phyloP scores from a whole-genome alignment of 768 basidiomycete genomes.

The Kwoniella pini region DNA sequence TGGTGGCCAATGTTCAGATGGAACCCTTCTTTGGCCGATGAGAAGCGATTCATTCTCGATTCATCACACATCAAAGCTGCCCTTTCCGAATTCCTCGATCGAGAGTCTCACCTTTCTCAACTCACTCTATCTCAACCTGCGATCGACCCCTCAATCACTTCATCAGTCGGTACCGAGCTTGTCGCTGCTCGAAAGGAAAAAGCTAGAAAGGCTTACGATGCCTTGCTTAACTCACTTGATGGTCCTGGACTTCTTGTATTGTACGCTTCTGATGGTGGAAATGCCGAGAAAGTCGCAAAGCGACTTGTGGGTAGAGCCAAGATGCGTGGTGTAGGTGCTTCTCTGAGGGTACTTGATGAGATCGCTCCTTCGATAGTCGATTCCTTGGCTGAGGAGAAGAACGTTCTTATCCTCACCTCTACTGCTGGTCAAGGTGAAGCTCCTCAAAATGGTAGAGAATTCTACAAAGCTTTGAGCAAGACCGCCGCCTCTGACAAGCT shows the following conservation, averaged over 20 bases:
- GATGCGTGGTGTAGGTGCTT: constrained; percentile 75
- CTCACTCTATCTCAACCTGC: constrained; percentile 75
- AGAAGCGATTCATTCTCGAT: constrained; percentile 82
- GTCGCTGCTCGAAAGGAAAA: constrained; percentile 78
- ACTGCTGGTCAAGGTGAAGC: constrained; percentile 97
- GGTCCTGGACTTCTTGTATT: constrained; percentile 84
- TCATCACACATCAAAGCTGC: constrained; percentile 93
- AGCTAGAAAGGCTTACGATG: constrained; percentile 79
- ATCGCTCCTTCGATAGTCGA: constrained; percentile 63
- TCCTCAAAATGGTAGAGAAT: constrained; percentile 89
- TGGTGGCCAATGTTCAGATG: constrained; percentile 99
- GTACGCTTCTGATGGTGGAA: constrained; percentile 94
- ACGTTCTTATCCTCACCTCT: constrained; percentile 85
- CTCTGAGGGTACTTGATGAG: constrained; percentile 77
- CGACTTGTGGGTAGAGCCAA: constrained; percentile 77
- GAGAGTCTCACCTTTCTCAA: constrained; percentile 95
- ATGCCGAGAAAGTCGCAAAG: constrained; percentile 95
- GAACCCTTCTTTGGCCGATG: constrained; percentile 80
- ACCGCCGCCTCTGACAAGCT: constrained; percentile 55
- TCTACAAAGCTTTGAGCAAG: constrained; percentile 74
- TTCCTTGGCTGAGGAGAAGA: constrained; percentile 68
- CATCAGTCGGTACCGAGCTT: constrained; percentile 78
- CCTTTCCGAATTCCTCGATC: constrained; percentile 86
- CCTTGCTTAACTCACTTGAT: constrained; percentile 78
- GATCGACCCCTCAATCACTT: constrained; percentile 77